Percentiles rank a stretch among this genome's conserved stretches.
phyloP scores from a whole-genome alignment of 306 rosid species.

The Luffa aegyptiaca region DNA sequence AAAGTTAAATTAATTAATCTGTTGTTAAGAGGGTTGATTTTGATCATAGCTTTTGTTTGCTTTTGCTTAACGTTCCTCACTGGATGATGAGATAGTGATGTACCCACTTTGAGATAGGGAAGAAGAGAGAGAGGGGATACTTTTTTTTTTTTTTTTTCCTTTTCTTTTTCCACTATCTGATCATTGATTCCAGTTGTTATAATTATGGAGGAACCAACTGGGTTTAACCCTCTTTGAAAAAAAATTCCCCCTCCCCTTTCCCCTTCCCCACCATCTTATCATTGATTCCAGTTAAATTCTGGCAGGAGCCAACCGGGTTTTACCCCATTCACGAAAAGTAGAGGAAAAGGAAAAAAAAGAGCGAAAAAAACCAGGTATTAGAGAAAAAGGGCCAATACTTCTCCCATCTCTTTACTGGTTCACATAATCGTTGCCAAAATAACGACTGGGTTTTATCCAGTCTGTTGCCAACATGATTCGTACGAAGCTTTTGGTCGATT shows the following conservation, averaged over 20 bases:
- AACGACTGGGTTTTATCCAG: conserved; percentile 39
- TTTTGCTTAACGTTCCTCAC: conserved; percentile 54
- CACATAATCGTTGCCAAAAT: conserved; percentile 25
- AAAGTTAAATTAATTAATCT: neutral
- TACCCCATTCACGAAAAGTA: neutral
- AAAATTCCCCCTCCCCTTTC: neutral
- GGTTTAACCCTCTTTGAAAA: conserved; percentile 4
- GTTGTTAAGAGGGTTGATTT: conserved; percentile 6
- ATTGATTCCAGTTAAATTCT: conserved; percentile 14
- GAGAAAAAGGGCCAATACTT: neutral
- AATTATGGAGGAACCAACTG: conserved; percentile 13
- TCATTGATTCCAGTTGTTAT: conserved; percentile 15
- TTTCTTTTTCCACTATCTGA: neutral
- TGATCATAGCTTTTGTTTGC: conserved; percentile 40
- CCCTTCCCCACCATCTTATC: conserved; percentile 9
- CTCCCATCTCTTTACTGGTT: conserved; percentile 27
- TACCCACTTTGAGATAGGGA: conserved; percentile 43
- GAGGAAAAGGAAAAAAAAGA: neutral
- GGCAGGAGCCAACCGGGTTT: conserved; percentile 3
- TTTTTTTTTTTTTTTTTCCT: neutral
- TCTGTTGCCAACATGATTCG: conserved; percentile 37
- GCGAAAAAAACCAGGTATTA: neutral
- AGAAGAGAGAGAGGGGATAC: conserved; percentile 11
- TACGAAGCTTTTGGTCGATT: conserved; percentile 5
- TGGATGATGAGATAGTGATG: conserved; percentile 90